These are phyloP conservation scores for Uronychia binucleata DNA, from an alignment of 73 alveolate species.

Conservation along the genomic window DNA sequence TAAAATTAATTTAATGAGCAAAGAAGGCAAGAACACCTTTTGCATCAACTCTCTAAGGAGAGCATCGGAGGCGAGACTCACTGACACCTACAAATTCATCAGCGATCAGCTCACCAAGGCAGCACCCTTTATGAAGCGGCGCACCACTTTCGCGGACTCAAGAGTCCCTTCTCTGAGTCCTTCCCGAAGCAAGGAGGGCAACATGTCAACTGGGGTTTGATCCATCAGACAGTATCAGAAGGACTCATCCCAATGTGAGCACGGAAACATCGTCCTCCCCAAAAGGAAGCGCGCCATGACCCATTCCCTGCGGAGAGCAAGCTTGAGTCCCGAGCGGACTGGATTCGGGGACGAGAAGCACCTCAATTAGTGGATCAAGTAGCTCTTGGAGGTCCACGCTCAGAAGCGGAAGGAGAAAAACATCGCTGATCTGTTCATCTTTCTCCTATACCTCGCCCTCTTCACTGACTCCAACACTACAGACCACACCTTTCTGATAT, in stretches of 20 bases:
- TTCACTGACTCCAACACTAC: not conserved
- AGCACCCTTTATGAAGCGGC: not conserved
- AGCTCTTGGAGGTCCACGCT: not conserved
- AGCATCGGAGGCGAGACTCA: no score
- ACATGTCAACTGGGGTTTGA: not conserved
- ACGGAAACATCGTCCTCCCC: not conserved
- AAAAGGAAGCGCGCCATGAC: not conserved
- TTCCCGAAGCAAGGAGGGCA: not conserved
- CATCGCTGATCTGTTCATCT: not conserved
- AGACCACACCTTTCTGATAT: not conserved
- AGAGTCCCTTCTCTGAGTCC: not conserved
- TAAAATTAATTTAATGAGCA: no score
- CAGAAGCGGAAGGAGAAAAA: not conserved
- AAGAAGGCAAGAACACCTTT: no score
- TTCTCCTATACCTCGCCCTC: not conserved
- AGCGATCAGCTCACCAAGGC: not conserved
- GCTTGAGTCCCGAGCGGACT: not conserved
- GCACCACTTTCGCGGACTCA: not conserved
- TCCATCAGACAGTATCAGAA: not conserved
- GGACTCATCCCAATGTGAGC: not conserved
- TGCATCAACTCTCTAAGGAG: no score
- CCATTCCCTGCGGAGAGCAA: not conserved
- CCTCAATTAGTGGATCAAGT: not conserved
- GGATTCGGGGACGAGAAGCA: not conserved
- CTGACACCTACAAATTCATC: not conserved